Evolutionary conservation across 1,139 yeast genomes (phyloP).

Genomic region (Suhomyces bokatorum): DNA sequence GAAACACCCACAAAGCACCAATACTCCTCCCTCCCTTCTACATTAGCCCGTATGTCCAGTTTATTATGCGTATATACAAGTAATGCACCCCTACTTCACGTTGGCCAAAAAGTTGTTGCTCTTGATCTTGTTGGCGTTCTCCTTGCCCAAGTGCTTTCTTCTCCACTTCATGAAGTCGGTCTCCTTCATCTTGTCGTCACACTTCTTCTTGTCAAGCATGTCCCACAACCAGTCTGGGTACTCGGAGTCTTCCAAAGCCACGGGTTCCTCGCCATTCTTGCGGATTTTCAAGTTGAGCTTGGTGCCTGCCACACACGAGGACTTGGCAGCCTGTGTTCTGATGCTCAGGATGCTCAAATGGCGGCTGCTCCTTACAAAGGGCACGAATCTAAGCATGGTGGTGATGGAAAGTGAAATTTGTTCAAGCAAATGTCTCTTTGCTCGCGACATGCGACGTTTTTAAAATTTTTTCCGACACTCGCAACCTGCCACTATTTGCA

Average conservation of each 20-base stretch:
- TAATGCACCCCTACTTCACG: conserved; percentile 27
- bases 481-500: conserved; percentile 5
- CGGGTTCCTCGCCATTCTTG: conserved; percentile 84
- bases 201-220: conserved; percentile 64
- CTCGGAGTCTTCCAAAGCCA: conserved; percentile 82
- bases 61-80: conserved; percentile 4
- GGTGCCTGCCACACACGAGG: conserved; percentile 74
- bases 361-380: conserved; percentile 10
- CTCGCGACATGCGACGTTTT: conserved; percentile 9
- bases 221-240: conserved; percentile 97
- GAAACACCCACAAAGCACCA: too few species aligned
- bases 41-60: not conserved
- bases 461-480: conserved; percentile 8
- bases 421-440: conserved; percentile 5
- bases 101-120: conserved; percentile 71
- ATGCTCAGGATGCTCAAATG: conserved; percentile 10
- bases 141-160: conserved; percentile 64
- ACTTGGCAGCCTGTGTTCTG: conserved; percentile 23
- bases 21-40: not conserved
- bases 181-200: conserved; percentile 51
- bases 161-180: conserved; percentile 68
- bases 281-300: conserved; percentile 71
- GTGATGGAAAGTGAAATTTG: conserved; percentile 1
- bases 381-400: conserved; percentile 7
- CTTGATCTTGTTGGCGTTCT: conserved; percentile 70